Base-by-base conservation (phyloP, 352 stramenopile genomes). In the Pythium sukuiense region DNA sequence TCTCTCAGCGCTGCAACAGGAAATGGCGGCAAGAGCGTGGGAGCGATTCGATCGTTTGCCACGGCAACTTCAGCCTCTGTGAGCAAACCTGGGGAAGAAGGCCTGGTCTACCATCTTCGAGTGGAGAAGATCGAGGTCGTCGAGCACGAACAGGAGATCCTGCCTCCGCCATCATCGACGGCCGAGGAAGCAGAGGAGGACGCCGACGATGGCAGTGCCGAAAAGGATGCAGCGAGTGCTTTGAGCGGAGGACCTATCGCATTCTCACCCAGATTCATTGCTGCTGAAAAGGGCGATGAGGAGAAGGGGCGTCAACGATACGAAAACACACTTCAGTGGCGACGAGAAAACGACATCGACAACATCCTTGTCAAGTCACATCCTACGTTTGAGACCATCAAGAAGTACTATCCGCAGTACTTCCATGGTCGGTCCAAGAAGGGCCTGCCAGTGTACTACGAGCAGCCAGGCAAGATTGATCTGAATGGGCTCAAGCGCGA, bases 351-450 rank as follows among this genome's bases (percentile, higher is more conserved):
- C 62, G 71, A 81, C 26, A 90, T 97, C 24, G 90, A 97, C 69
- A 70, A 87, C 52, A 97, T 97, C 33, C 81, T 97, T 52, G 74
- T 95, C 43, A 82, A 77, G 46, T 76, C 87, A 13, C 86, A 96
- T 52, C 81, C 72, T 27, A 88, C 83, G 20, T 97, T 96, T 63
- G 79, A 91, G 27, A 83, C 77, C 6, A 97, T 97, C 81, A 97
- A 97, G 74, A 85, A 90, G 66, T 94, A 96, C 60, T 97, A 97
- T 54, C 90, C 90, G 14, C 90, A 97, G 67, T 97, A 88, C 67
- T 96, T 96, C 52, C 91, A 96, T 64, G 89, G 89, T 7, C 81
- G 81, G 24, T 92, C 87, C 49, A 92, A 89, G 46, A 85, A 80
- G 26, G 83, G 79, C 6, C 69, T 83, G 16, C 85, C 86, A 4